Conservation (phyloP, 768 basidiomycete species). For the Coprinopsis sp. region DNA sequence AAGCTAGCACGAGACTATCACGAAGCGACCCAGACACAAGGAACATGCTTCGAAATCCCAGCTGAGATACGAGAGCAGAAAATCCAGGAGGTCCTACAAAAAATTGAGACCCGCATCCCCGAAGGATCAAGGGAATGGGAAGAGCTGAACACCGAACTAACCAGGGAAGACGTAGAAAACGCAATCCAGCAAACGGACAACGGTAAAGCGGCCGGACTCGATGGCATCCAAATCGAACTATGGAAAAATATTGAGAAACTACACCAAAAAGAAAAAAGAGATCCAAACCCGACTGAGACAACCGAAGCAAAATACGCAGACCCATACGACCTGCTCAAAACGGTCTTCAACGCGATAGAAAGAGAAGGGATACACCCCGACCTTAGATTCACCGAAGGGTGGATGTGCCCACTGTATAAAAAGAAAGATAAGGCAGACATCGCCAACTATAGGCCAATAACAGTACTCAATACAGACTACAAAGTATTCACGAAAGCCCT, state of each 20-base stretch:
- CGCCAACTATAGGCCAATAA: too few relatives aligned
- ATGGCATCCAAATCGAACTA: slow-evolving; percentile 22
- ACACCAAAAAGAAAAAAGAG: too few relatives aligned
- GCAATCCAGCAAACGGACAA: slow-evolving; percentile 8
- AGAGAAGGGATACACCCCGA: slow-evolving; percentile 12
- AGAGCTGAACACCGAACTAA: neutral
- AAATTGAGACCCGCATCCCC: neutral
- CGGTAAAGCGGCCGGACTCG: slow-evolving; percentile 15
- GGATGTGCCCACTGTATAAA: slow-evolving; percentile 40
- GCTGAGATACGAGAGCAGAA: slow-evolving; percentile 2
- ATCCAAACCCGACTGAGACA: too few relatives aligned
- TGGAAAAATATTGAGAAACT: slow-evolving; percentile 15
- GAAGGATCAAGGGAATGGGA: neutral
- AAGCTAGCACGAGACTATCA: slow-evolving; percentile 25
- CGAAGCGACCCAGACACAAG: slow-evolving; percentile 20
- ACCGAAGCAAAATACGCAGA: slow-evolving; percentile 6
- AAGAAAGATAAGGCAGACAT: slow-evolving; percentile 30
- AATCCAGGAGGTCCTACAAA: neutral
- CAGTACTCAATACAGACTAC: slow-evolving; percentile 29
- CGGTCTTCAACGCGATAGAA: slow-evolving; percentile 25
- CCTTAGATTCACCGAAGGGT: slow-evolving; percentile 24
- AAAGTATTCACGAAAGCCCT: slow-evolving; percentile 27
- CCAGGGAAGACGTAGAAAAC: neutral
- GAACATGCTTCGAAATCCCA: neutral
- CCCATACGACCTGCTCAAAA: slow-evolving; percentile 6